Conservation (phyloP, 495 filamentous ascomycete genomes). For the Darksidea phi region DNA sequence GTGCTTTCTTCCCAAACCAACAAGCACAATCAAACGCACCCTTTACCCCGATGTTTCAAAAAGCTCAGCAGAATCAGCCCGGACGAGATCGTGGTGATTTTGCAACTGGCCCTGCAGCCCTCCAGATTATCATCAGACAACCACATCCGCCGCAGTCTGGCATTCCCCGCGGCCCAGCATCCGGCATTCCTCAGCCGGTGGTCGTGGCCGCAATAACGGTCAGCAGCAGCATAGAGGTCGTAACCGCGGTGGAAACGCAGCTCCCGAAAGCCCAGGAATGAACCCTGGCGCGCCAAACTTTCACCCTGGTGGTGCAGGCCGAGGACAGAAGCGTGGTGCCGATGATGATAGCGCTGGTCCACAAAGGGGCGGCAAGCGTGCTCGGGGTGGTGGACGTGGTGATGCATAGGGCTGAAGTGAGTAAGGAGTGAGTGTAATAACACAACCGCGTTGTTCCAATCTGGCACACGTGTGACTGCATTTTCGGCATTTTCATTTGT, state of each 20-base stretch:
- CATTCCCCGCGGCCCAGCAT: slow-evolving; percentile 20
- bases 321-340: slow-evolving; percentile 22
- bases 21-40: slow-evolving; percentile 15
- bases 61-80: not conserved
- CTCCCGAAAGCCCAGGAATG: slow-evolving; percentile 11
- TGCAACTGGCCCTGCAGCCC: slow-evolving; percentile 40
- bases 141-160: slow-evolving; percentile 9
- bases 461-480: not conserved
- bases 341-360: slow-evolving; percentile 13
- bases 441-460: no score
- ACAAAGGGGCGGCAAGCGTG: slow-evolving; percentile 7
- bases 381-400: slow-evolving; percentile 11
- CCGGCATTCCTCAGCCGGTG: slow-evolving; percentile 24
- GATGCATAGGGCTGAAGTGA: no score
- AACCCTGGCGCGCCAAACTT: slow-evolving; percentile 20
- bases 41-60: slow-evolving; percentile 17
- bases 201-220: slow-evolving; percentile 19
- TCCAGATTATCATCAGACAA: slow-evolving; percentile 31
- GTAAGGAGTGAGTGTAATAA: no score
- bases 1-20: not conserved
- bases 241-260: slow-evolving; percentile 10
- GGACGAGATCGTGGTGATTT: slow-evolving; percentile 9
- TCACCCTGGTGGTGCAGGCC: slow-evolving; percentile 13
- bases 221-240: slow-evolving; percentile 12
- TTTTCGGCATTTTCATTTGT: no score